Evolutionary conservation across 768 basidiomycete genomes (phyloP).

Genomic region (Pulveroboletus ravenelii): DNA sequence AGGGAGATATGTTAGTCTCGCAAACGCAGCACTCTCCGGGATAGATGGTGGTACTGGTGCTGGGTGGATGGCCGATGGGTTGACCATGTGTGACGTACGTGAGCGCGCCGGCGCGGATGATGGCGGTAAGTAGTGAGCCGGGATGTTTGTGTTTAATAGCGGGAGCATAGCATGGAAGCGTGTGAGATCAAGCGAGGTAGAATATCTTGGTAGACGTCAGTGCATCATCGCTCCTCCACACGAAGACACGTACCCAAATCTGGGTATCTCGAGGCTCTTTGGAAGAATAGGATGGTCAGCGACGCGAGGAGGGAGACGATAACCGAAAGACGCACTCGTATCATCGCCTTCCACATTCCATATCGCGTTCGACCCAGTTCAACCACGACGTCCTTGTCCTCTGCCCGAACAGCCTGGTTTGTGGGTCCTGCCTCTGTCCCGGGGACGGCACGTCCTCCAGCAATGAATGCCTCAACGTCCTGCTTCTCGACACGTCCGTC

Average conservation of each 20-base stretch:
- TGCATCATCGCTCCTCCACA: background rate
- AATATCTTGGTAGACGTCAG: conserved; percentile 45
- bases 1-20: conserved; percentile 75
- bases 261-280: conserved; percentile 81
- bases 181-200: conserved; percentile 73
- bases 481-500: conserved; percentile 69
- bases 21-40: conserved; percentile 53
- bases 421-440: background rate
- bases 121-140: conserved; percentile 45
- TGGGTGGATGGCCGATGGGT: conserved; percentile 38
- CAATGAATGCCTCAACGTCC: conserved; percentile 65
- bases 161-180: conserved; percentile 60
- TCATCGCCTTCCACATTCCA: conserved; percentile 91
- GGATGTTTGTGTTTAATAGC: conserved; percentile 63
- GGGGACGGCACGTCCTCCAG: conserved; percentile 8
- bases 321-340: conserved; percentile 46
- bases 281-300: background rate
- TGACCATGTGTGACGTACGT: conserved; percentile 26
- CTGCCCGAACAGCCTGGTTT: background rate
- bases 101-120: conserved; percentile 33
- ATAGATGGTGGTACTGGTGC: conserved; percentile 39
- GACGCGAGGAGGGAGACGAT: background rate
- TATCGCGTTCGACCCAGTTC: conserved; percentile 74
- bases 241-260: conserved; percentile 59
- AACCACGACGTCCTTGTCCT: conserved; percentile 49